Base-by-base conservation (phyloP, 805 yeast species). In the Metschnikowia anglica region DNA sequence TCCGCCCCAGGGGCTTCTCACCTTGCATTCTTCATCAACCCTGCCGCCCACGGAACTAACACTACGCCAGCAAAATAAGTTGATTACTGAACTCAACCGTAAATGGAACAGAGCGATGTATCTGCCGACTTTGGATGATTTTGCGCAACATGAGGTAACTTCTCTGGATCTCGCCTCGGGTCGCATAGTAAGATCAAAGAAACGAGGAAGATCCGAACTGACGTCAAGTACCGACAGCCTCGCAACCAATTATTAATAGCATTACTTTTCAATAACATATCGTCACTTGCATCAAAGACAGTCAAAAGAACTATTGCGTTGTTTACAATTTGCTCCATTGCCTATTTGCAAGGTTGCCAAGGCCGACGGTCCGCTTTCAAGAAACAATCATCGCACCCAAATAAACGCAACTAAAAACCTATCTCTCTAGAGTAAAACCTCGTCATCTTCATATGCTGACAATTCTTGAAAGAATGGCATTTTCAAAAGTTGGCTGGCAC, bases 401-500 rank as follows among this genome's bases (percentile, higher is more conserved):
- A n/a, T n/a, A n/a, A n/a, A n/a, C n/a, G 8, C 29, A 5, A n/a
- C 29, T 12, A 12, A 25, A 25, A 13, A 28, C 12, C 29, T 13
- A 28, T 15, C 3, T 7, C 12, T 9, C 43, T 30, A 52, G 32
- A 57, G 46, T 25, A 58, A 34, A 3, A 65, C 69, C 42, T 67
- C 73, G 40, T 66, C 71, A 39, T 64, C 66, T 35, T 52, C 59
- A 7, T 51, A 43, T n/a, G 46, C 47, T 18, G 40, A 44, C 34
- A 71, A 56, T 50, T 77, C 79, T 44, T 66, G 59, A 59, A 87
- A 85, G 59, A 83, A 86, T 18, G 79, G 77, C 62, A 77, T 70
- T 37, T 72, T 68, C 47, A 83, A 61, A 9, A 81, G 70, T 28
- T 79, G 80, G 42, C 68, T 70, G 0, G 88, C 85, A 5, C 77